Conservation (phyloP, 495 filamentous ascomycete species). For the Clavariopsis aquatica region DNA sequence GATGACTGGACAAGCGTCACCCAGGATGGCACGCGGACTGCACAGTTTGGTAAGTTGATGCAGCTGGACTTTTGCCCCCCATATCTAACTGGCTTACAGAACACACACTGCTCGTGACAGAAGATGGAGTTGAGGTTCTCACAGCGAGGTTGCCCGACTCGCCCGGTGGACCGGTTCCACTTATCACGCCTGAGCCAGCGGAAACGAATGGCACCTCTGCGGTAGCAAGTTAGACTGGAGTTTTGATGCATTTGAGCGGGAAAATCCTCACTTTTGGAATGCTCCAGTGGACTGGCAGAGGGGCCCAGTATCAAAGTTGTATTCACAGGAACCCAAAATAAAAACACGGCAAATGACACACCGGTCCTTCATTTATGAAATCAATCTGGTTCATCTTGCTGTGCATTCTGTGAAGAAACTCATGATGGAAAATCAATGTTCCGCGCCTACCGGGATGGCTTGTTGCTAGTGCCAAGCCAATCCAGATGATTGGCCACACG, state of each 20-base stretch:
- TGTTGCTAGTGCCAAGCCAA: background rate
- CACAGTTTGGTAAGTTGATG: slow-evolving; percentile 50
- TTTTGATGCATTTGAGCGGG: slow-evolving; percentile 3
- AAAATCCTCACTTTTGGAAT: too few species aligned
- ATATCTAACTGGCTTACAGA: slow-evolving; percentile 53
- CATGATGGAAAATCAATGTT: background rate
- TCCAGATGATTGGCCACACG: background rate
- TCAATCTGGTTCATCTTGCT: too few species aligned
- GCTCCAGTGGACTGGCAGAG: too few species aligned
- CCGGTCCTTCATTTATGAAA: background rate
- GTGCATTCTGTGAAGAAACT: too few species aligned
- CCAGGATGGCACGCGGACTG: slow-evolving; percentile 45
- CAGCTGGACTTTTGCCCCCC: background rate
- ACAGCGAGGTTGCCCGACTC: slow-evolving; percentile 80
- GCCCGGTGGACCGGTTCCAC: slow-evolving; percentile 78
- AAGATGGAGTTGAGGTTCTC: slow-evolving; percentile 88
- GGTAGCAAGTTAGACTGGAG: slow-evolving; percentile 1
- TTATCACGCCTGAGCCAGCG: slow-evolving; percentile 49
- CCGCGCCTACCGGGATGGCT: background rate
- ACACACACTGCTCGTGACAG: slow-evolving; percentile 92
- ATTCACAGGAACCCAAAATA: background rate
- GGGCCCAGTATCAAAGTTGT: background rate
- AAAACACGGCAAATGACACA: background rate
- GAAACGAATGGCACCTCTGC: slow-evolving; percentile 31
- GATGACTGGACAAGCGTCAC: slow-evolving; percentile 52